These are phyloP conservation scores for Yamadazyma membranifaciens DNA, from an alignment of 1,139 yeast genomes.

Conservation along the genomic window DNA sequence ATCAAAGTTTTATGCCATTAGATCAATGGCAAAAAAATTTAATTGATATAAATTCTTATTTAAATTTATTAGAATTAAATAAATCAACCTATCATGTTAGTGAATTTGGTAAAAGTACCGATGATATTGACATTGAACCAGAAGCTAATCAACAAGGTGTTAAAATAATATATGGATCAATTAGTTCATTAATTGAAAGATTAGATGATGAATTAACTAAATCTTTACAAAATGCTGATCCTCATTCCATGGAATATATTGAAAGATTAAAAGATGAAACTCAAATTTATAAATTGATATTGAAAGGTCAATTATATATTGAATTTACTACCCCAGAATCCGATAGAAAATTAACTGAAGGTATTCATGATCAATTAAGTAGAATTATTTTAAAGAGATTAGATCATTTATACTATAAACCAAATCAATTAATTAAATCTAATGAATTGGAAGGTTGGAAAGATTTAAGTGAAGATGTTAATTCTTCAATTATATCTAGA, in stretches of 20 bases:
- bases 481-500: constrained; percentile 36
- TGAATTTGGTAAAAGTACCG: constrained; percentile 75
- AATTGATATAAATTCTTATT: constrained; percentile 58
- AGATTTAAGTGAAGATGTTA: constrained; percentile 15
- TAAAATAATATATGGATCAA: constrained; percentile 76
- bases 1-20: constrained; percentile 71
- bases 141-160: constrained; percentile 63
- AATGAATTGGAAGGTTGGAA: constrained; percentile 76
- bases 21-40: constrained; percentile 79
- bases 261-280: constrained; percentile 89
- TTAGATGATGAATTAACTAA: constrained; percentile 92
- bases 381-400: constrained; percentile 82
- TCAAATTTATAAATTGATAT: constrained; percentile 67
- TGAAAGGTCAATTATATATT: constrained; percentile 83
- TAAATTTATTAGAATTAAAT: constrained; percentile 67
- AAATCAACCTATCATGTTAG: constrained; percentile 60
- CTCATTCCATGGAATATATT: constrained; percentile 92
- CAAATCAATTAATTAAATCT: constrained; percentile 66
- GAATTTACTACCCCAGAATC: constrained; percentile 59
- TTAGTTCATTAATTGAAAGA: constrained; percentile 85
- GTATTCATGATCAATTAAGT: constrained; percentile 56
- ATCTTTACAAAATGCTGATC: constrained; percentile 85
- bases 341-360: constrained; percentile 36
- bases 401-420: constrained; percentile 93
- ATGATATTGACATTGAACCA: constrained; percentile 80